Conservation (phyloP, 345 rosid species). For the thale cress (Arabidopsis thaliana) region TAIR10.1 NC_003075.7:16290501-16291000, state of each 20-base stretch:
- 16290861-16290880: constrained; percentile 55
- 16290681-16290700: constrained; percentile 57
- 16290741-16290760: constrained; percentile 69
- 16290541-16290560: constrained; percentile 71
- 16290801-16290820: constrained; percentile 59
- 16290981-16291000: constrained; percentile 57
- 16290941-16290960: constrained; percentile 61
- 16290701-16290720: constrained; percentile 56
- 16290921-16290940: constrained; percentile 69
- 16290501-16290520: constrained; percentile 61
- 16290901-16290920: constrained; percentile 62
- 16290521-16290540: constrained; percentile 59
- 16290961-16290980: constrained; percentile 58
- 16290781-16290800: constrained; percentile 55
- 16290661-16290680: constrained; percentile 56
- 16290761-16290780: constrained; percentile 53
- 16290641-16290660: constrained; percentile 65
- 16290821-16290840: constrained; percentile 74
- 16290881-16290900: constrained; percentile 54
- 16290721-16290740: constrained; percentile 64
- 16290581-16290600: constrained; percentile 53
- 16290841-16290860: constrained; percentile 61
- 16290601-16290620: constrained; percentile 65
- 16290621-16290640: constrained; percentile 61
- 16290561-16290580: constrained; percentile 55